Base-by-base conservation (phyloP, 805 yeast species). In the Brettanomyces sp. region DNA sequence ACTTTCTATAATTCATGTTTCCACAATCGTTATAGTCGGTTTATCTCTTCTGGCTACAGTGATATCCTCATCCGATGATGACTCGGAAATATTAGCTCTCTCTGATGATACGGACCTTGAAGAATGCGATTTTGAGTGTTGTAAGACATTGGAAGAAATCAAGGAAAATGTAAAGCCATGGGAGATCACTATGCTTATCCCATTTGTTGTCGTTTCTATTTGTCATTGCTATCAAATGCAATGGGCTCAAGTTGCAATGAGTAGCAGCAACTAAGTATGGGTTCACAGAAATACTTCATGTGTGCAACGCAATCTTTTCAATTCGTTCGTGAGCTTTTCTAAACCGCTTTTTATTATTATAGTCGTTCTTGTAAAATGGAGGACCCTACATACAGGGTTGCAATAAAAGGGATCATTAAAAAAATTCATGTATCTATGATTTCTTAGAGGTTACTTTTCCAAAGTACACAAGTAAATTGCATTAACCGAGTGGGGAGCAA, bases 151-250 rank as follows among this genome's bases (percentile, higher is more conserved):
- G 8, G 35, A 25, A 11, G 33, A 21, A 24, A 5, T 25, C n/a
- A 13, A 12, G 32, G 32, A 28, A 9, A 28, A 28, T 7, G 32
- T n/a, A 5, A 39, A 23, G 6, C 28, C 39, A 5, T 42, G 44
- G n/a, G 36, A 49, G 18, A 43, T 45, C 23, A 40, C 49, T 42
- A 42, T 50, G 39, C 39, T 36, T 14, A 36, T 50, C 11, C 56
- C 58, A 25, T 45, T 55, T 34, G 25, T 55, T 9, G 47, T 46
- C 13, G 45, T 51, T 12, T 53, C 58, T 9, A 40, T 50, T 7
- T 43, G 49, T 8, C 51, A 48, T 14, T 41, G 49, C 24, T 24
- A 46, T 18, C 55, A 42, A 21, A 13, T 35, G 28, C 37, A 42
- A 9, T 36, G 39, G 39, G 22, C 23, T 7, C 44, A 42, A 36